Conservation (phyloP, 108 stramenopile genomes). For the Cyclotella sp. region DNA sequence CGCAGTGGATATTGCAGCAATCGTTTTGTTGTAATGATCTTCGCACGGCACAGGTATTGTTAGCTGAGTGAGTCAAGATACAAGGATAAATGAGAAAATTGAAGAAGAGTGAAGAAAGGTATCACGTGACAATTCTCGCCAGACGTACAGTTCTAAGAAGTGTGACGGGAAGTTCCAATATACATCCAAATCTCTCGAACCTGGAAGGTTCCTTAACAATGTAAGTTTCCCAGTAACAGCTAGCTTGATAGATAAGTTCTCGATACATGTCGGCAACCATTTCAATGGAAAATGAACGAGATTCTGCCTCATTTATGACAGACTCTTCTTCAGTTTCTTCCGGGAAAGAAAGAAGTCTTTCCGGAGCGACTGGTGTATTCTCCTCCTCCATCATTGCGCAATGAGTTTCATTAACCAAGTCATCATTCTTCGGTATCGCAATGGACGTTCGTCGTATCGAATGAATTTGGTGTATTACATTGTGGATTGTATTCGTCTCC, state of each 20-base stretch:
- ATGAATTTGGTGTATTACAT: constrained; percentile 23
- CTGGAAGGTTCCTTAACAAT: constrained; percentile 22
- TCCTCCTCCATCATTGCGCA: neutral
- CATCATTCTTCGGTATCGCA: neutral
- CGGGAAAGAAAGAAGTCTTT: neutral
- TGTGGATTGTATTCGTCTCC: constrained; percentile 16
- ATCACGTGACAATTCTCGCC: neutral
- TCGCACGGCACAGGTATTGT: constrained; percentile 52
- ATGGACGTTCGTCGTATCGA: constrained; percentile 11
- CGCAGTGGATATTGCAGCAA: constrained; percentile 43
- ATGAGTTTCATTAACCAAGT: neutral
- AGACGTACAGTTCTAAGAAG: constrained; percentile 33
- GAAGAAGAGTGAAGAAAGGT: neutral
- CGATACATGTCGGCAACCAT: constrained; percentile 31
- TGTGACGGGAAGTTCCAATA: constrained; percentile 46
- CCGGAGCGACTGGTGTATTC: neutral
- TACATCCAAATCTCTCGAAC: constrained; percentile 26
- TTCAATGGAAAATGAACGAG: constrained; percentile 9
- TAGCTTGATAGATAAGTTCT: constrained; percentile 30
- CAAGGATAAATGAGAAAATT: neutral
- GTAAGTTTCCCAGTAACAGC: constrained; percentile 7
- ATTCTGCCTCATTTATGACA: neutral
- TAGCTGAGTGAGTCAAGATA: neutral
- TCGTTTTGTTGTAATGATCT: constrained; percentile 48
- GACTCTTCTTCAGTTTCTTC: constrained; percentile 24